These are phyloP conservation scores for Pisolithus microcarpus DNA, from an alignment of 768 basidiomycete genomes.

Conservation along the genomic window DNA sequence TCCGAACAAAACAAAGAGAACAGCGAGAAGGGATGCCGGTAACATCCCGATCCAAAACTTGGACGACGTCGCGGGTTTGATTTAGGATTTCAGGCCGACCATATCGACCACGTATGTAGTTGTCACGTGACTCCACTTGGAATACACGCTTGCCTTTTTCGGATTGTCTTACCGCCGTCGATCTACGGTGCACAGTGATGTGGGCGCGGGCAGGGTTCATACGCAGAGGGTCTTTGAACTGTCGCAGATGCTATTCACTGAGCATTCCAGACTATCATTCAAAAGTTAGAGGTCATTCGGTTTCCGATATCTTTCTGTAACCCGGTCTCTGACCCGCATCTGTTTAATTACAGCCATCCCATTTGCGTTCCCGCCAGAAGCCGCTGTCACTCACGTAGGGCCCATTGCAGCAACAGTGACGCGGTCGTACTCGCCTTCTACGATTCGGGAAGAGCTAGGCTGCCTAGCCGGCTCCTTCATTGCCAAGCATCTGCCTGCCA, in stretches of 20 bases:
- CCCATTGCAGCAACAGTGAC: constrained; percentile 24
- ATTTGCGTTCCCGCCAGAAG: constrained; percentile 40
- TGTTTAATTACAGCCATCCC: constrained; percentile 43
- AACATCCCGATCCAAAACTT: constrained; percentile 13
- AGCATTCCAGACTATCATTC: constrained; percentile 19
- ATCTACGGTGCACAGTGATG: constrained; percentile 6
- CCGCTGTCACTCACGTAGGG: constrained; percentile 36
- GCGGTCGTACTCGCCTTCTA: constrained; percentile 11
- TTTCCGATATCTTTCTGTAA: background rate
- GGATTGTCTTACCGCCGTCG: too few species aligned
- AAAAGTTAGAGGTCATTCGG: constrained; percentile 35
- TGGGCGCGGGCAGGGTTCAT: constrained; percentile 8
- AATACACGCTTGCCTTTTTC: too few species aligned
- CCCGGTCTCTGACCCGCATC: constrained; percentile 5
- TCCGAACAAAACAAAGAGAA: constrained; percentile 28
- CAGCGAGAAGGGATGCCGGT: constrained; percentile 18
- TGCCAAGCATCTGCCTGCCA: constrained; percentile 32
- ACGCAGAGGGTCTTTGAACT: background rate
- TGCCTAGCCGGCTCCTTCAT: constrained; percentile 24
- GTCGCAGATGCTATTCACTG: constrained; percentile 15
- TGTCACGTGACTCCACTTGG: too few species aligned
- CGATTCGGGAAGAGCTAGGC: constrained; percentile 14
- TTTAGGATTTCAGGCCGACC: constrained; percentile 1
- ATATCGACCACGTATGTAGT: constrained; percentile 19
- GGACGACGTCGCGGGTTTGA: background rate